Evolutionary conservation across 1,139 yeast species (phyloP).

Genomic region (Arxiozyma slooffiae): DNA sequence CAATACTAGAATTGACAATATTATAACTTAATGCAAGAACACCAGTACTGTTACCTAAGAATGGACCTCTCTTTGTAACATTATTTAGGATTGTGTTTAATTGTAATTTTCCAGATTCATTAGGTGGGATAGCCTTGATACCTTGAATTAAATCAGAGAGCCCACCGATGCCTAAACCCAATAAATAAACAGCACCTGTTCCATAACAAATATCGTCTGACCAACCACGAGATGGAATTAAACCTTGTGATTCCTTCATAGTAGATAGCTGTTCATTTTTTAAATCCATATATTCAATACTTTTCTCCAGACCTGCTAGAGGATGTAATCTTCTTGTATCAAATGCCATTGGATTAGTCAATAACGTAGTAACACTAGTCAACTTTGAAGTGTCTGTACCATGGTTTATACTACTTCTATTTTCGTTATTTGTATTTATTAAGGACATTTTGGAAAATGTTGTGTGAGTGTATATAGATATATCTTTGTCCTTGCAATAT

Average conservation of each 20-base stretch:
- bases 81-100: conserved; percentile 85
- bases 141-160: conserved; percentile 83
- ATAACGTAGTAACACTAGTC: conserved; percentile 52
- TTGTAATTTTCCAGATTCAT: conserved; percentile 64
- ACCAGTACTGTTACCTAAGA: conserved; percentile 89
- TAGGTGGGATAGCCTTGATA: conserved; percentile 58
- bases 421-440: conserved; percentile 6
- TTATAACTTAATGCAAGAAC: conserved; percentile 85
- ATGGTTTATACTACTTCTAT: neutral
- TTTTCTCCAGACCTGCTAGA: conserved; percentile 82
- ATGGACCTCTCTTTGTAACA: conserved; percentile 92
- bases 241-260: conserved; percentile 79
- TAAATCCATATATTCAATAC: conserved; percentile 79
- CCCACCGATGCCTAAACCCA: conserved; percentile 81
- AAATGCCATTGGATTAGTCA: conserved; percentile 51
- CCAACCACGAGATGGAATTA: conserved; percentile 94
- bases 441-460: conserved; percentile 8
- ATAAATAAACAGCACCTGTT: conserved; percentile 84
- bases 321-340: conserved; percentile 81
- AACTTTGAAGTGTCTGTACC: conserved; percentile 33
- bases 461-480: conserved; percentile 6
- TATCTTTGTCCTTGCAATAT: neutral
- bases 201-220: conserved; percentile 96
- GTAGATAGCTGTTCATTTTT: conserved; percentile 71
- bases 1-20: conserved; percentile 70